Conservation (phyloP, 2,329 filamentous ascomycete species). For the Sporothrix schenckii region DNA sequence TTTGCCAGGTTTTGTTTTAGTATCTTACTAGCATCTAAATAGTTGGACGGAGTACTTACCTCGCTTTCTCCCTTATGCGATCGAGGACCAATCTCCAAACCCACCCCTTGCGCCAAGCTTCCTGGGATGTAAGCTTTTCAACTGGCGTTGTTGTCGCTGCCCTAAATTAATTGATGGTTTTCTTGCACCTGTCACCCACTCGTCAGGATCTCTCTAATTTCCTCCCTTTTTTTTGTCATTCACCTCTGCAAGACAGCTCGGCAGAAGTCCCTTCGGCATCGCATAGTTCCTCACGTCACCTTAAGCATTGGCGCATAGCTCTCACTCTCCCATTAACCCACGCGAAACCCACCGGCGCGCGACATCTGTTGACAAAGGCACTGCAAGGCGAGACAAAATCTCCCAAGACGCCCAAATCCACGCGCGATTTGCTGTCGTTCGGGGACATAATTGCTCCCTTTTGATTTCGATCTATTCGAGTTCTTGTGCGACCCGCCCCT, state of each 20-base stretch:
- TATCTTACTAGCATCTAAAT: conserved; percentile 9
- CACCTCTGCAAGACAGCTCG: neutral
- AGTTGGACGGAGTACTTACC: too few species aligned
- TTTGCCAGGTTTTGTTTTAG: neutral
- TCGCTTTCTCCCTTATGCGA: neutral
- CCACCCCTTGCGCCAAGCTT: conserved; percentile 31
- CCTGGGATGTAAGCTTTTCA: conserved; percentile 21
- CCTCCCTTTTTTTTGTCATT: neutral
- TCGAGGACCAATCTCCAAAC: conserved; percentile 15
- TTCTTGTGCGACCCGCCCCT: neutral
- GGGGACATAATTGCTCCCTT: neutral
- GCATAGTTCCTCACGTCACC: neutral
- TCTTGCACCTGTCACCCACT: neutral
- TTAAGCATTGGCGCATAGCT: conserved; percentile 9
- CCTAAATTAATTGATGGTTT: conserved; percentile 17
- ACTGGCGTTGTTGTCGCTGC: conserved; percentile 14
- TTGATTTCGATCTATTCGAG: neutral
- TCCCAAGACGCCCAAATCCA: neutral
- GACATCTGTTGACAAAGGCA: conserved; percentile 21
- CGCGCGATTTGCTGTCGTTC: neutral
- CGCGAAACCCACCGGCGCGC: neutral
- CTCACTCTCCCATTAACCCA: neutral
- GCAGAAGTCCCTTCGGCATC: neutral
- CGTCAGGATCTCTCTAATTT: neutral
- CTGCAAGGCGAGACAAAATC: neutral